phyloP scores from a whole-genome alignment of 768 basidiomycete genomes.

The Pulveroboletus frians region DNA sequence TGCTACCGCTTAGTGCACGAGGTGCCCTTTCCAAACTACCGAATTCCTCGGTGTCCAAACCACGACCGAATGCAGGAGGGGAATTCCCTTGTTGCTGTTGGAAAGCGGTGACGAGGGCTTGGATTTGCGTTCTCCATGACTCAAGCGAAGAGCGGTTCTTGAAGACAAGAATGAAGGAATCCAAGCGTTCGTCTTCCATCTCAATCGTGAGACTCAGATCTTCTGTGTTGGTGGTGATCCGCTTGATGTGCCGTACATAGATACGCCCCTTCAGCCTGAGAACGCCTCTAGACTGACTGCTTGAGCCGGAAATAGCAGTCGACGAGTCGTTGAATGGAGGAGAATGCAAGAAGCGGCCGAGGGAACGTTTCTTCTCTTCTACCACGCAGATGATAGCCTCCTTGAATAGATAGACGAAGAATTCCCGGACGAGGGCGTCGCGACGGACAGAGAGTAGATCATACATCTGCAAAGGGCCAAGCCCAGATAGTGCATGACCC shows the following conservation, averaged over 20 bases:
- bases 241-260: conserved; percentile 90
- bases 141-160: conserved; percentile 86
- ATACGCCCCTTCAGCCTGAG: conserved; percentile 92
- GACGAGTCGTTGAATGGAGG: conserved; percentile 50
- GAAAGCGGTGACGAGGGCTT: conserved; percentile 67
- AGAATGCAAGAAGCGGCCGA: conserved; percentile 70
- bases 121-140: conserved; percentile 82
- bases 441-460: conserved; percentile 86
- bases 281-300: conserved; percentile 49
- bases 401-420: conserved; percentile 94
- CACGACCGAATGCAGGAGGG: conserved; percentile 30
- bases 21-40: conserved; percentile 71
- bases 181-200: conserved; percentile 93
- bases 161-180: conserved; percentile 95
- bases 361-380: conserved; percentile 86
- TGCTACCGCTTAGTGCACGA: conserved; percentile 77
- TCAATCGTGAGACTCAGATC: conserved; percentile 95
- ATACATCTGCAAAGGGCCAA: conserved; percentile 88
- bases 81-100: conserved; percentile 47
- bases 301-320: conserved; percentile 34
- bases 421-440: conserved; percentile 86
- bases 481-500: conserved; percentile 83
- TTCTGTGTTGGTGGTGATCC: conserved; percentile 75
- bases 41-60: conserved; percentile 67
- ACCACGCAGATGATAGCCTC: conserved; percentile 98